Base-by-base conservation (phyloP, 129 eudicot species). In the Artemisia argyi region DNA sequence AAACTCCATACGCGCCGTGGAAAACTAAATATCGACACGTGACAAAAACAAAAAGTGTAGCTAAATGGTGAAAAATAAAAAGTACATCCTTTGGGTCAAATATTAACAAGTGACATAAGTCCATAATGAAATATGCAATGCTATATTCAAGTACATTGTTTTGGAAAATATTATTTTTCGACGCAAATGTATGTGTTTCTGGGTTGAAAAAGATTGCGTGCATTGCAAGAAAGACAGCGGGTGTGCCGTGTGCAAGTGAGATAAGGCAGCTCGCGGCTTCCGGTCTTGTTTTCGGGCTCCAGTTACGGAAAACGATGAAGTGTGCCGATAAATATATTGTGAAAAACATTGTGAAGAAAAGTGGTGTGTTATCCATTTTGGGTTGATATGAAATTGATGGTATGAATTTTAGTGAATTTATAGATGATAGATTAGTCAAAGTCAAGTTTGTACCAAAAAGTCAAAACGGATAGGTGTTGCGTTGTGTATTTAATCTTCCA, bases 241-340 rank as follows among this genome's bases (percentile, higher is more conserved):
- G 98, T n/a, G 98, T 83, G 76, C 98, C 96, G 61, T 92, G 98
- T 51, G 85, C 72, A 14, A 79, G 73, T 16, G 98, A 92, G 73
- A 89, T 92, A 5, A 80, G 51, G 77, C 98, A 92, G 83, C 96
- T 89, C 22, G 98, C 78, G 20, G 98, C 95, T 77, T 89, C 95
- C 18, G 95, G 96, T 19, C 95, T 91, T 82, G 80, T 83, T 51
- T 92, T 87, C 6, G 85, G 82, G 73, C 76, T 65, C 98, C 98
- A 92, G 4, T 65, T 66, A 7, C 81, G 85, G 83, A 92, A 89
- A 22, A 92, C 62, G 12, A 83, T 5, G 75, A 85, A 84, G 71
- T 85, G 85, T 46, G 95, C 88, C 7, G 55, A 15, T 17, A 85
- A 60, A 69, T 92, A 92, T 12, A 89, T 70, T 16, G 71, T 15